These are phyloP conservation scores for Potentilla sterilis DNA, from an alignment of 306 rosid species.

Conservation along the genomic window DNA sequence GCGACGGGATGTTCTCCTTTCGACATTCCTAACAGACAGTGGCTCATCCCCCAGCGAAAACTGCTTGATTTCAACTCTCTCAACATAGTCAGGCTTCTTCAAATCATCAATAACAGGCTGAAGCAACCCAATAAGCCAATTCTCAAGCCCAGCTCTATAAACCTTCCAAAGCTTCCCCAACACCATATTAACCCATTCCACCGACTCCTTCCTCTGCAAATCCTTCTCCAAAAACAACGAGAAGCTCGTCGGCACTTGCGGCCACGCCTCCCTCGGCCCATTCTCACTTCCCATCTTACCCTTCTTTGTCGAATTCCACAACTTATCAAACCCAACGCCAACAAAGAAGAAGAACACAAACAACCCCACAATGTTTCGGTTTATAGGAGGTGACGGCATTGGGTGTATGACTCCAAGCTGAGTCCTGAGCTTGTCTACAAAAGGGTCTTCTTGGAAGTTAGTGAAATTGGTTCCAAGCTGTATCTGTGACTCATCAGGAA, in stretches of 20 bases:
- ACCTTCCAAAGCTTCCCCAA: constrained; percentile 95
- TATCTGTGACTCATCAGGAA: constrained; percentile 36
- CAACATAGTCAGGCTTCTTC: constrained; percentile 89
- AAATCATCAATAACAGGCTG: constrained; percentile 95
- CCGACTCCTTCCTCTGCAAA: constrained; percentile 95
- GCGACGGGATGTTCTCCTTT: constrained; percentile 90
- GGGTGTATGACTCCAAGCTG: constrained; percentile 97
- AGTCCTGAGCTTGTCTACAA: constrained; percentile 86
- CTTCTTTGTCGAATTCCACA: constrained; percentile 73
- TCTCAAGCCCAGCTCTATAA: constrained; percentile 77
- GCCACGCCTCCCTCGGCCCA: constrained; percentile 68
- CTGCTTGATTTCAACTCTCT: constrained; percentile 94
- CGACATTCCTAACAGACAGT: constrained; percentile 90
- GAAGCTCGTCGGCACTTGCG: constrained; percentile 95
- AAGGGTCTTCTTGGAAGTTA: constrained; percentile 73
- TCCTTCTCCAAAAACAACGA: constrained; percentile 86
- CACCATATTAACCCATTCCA: constrained; percentile 99
- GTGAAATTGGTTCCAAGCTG: constrained; percentile 64
- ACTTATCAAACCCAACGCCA: constrained; percentile 78
- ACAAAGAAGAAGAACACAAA: constrained; percentile 93
- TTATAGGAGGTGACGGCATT: constrained; percentile 85
- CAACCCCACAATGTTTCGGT: constrained; percentile 67
- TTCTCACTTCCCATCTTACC: constrained; percentile 32
- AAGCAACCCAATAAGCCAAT: constrained; percentile 87
- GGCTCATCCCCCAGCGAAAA: constrained; percentile 91